phyloP scores from a whole-genome alignment of 2,329 filamentous ascomycete genomes.

The Calonectria leucothoes region DNA sequence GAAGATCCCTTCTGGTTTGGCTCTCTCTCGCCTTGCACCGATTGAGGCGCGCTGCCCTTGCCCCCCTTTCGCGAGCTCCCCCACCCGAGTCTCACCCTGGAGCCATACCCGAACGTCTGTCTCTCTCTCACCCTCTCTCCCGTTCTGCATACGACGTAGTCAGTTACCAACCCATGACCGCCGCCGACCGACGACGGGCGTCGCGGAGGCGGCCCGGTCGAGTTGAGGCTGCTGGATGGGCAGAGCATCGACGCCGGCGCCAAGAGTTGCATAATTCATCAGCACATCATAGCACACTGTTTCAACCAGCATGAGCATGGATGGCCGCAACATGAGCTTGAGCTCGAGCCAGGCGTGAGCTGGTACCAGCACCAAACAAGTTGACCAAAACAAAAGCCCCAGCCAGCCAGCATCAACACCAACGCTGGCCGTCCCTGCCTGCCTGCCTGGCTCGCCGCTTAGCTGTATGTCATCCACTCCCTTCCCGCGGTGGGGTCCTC shows the following conservation, averaged over 20 bases:
- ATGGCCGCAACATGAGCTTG: not conserved
- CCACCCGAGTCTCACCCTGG: constrained; percentile 20
- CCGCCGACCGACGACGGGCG: constrained; percentile 34
- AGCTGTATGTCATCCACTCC: constrained; percentile 3
- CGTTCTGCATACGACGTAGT: constrained; percentile 9
- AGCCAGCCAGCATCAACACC: not conserved
- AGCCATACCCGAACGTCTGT: constrained; percentile 14
- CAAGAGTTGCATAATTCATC: constrained; percentile 15
- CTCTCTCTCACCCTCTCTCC: constrained; percentile 4
- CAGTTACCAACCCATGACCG: constrained; percentile 20
- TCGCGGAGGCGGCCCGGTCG: constrained; percentile 40
- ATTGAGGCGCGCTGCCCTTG: constrained; percentile 21
- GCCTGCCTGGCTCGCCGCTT: not conserved
- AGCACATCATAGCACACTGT: constrained; percentile 16
- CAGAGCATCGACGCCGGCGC: not conserved
- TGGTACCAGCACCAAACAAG: not conserved
- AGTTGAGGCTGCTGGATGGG: not conserved
- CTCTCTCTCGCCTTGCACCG: constrained; percentile 27
- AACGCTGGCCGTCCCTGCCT: not conserved
- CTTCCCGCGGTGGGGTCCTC: constrained; percentile 6
- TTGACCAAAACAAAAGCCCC: not conserved
- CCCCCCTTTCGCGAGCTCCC: constrained; percentile 4
- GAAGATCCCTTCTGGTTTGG: constrained; percentile 37
- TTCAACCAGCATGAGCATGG: not conserved
- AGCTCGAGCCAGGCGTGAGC: not conserved